phyloP scores from a whole-genome alignment of 495 filamentous ascomycete genomes.

The Terfezia boudieri region DNA sequence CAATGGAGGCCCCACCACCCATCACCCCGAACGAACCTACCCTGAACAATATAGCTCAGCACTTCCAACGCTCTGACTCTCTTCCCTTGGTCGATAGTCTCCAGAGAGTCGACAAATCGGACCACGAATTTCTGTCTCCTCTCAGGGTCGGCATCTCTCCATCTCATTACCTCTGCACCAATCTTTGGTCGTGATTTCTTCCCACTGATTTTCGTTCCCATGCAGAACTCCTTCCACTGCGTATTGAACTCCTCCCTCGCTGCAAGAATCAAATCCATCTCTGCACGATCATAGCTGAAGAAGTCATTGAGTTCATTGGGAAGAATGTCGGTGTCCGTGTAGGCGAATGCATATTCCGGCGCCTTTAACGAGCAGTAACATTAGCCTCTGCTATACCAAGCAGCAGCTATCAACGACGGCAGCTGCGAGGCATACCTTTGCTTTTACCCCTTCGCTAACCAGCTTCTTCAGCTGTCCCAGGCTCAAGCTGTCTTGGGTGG shows the following conservation, averaged over 20 bases:
- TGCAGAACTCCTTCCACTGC: slow-evolving; percentile 25
- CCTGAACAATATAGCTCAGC: slow-evolving; percentile 50
- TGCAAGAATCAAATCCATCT: slow-evolving; percentile 50
- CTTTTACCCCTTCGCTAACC: slow-evolving; percentile 34
- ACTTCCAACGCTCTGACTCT: slow-evolving; percentile 45
- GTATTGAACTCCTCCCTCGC: slow-evolving; percentile 51
- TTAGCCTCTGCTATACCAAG: slow-evolving; percentile 37
- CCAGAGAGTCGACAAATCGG: slow-evolving; percentile 23
- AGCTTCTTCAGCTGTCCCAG: slow-evolving; percentile 59
- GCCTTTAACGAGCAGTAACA: slow-evolving; percentile 24
- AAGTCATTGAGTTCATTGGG: slow-evolving; percentile 86
- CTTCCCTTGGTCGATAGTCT: slow-evolving; percentile 28
- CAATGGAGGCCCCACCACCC: neutral
- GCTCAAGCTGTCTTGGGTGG: slow-evolving; percentile 45
- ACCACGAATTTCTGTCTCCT: slow-evolving; percentile 26
- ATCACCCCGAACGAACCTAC: slow-evolving; percentile 36
- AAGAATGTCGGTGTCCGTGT: slow-evolving; percentile 58
- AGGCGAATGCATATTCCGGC: slow-evolving; percentile 80
- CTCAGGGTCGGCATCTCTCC: slow-evolving; percentile 29
- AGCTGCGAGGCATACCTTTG: slow-evolving; percentile 1
- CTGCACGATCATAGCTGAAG: slow-evolving; percentile 60
- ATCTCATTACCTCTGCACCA: slow-evolving; percentile 21
- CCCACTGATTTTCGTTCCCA: slow-evolving; percentile 19
- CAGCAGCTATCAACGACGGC: neutral
- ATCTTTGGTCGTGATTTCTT: slow-evolving; percentile 1